Base-by-base conservation (phyloP, 2,329 filamentous ascomycete genomes). In the Verticillium zaregamsianum region DNA sequence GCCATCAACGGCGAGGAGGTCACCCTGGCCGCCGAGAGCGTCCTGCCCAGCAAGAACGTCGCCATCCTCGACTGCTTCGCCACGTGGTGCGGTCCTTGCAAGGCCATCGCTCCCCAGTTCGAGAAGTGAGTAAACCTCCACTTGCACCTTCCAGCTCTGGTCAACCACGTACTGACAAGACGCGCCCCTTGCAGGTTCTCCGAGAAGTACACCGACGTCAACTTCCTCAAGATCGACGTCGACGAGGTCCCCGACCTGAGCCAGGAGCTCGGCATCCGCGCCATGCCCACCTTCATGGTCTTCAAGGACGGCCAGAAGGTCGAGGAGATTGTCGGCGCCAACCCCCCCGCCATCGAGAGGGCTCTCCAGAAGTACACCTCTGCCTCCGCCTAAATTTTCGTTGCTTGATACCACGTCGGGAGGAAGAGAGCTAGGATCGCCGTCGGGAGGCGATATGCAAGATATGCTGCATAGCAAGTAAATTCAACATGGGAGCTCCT, bases 41-140 rank as follows among this genome's bases (percentile, higher is more conserved):
- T n/a, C 28, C n/a, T 72, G 15, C 56, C 66, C 31, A 67, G 73
- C 61, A 77, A 86, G 71, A 82, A 82, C 59, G 76, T 90, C 66
- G 85, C 96, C 68, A 80, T 97, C 64, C 80, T 98, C 71, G 94
- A 98, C 81, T 93, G 87, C 80, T 93, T 90, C 77, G 93, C 93
- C 61, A 87, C 82, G 65, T 97, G 93, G 93, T 98, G 94, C 82
- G 93, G 92, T 64, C 94, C 94, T 64, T 98, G 94, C 90, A 97
- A 93, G 83, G 84, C 88, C 70, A 95, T 97, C 71, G 86, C 92
- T 20, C 94, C 93, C 63, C 77, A 25, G 45, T 59, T 54, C 32
- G 66, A 67, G 58, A 67, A 69, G 69, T 73, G 68, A 61, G 71
- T 62, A 58, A 28, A 49, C 23, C 67, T 7, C 9, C 8, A 11